These are phyloP conservation scores for Rosa chinensis DNA, from an alignment of 306 rosid species.

Conservation along the genomic window DNA sequence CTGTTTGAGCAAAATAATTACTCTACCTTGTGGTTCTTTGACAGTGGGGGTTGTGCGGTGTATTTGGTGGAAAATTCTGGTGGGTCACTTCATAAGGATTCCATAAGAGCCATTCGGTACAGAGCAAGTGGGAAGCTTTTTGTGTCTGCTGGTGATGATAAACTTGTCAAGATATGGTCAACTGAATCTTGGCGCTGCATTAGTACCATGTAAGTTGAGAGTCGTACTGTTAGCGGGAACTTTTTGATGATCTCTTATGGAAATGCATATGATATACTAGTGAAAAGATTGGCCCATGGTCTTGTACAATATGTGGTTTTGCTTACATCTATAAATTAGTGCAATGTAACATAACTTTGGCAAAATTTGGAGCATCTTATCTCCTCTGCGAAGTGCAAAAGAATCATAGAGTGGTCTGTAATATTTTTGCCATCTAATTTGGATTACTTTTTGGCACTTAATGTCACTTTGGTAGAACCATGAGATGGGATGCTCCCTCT, in stretches of 20 bases:
- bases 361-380: not conserved
- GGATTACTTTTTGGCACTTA: not conserved
- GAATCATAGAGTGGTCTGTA: not conserved
- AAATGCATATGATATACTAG: not conserved
- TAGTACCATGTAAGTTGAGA: slow-evolving; percentile 53
- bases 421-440: not conserved
- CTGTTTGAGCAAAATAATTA: too few relatives aligned
- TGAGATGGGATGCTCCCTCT: not conserved
- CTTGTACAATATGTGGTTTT: slow-evolving; percentile 4
- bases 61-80: slow-evolving; percentile 52
- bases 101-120: slow-evolving; percentile 72
- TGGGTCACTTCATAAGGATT: slow-evolving; percentile 54
- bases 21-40: too few relatives aligned
- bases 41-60: slow-evolving; percentile 43
- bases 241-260: not conserved
- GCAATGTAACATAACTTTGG: not conserved
- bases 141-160: slow-evolving; percentile 89
- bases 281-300: not conserved
- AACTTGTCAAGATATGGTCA: slow-evolving; percentile 83
- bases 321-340: not conserved
- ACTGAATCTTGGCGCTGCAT: slow-evolving; percentile 72
- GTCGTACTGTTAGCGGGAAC: not conserved
- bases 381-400: not conserved
- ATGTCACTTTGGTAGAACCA: not conserved
- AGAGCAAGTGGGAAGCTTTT: slow-evolving; percentile 67